A percentile compares a stretch with the other conserved stretches of the same genome.
phyloP scores from a whole-genome alignment of 768 basidiomycete genomes.

The Termitomyces sp. region DNA sequence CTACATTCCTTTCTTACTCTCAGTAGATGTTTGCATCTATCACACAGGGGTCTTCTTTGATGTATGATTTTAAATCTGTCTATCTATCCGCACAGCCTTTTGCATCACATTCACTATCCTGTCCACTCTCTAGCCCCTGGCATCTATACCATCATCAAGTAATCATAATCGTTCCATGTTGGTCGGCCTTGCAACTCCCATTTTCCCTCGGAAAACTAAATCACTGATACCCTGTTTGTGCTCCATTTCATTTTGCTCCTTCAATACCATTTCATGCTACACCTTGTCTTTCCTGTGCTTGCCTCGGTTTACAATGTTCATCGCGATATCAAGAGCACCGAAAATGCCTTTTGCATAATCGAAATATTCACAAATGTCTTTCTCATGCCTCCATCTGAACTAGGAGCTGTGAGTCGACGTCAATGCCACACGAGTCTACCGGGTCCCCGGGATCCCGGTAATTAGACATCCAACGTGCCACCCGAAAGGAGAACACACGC shows the following conservation, averaged over 20 bases:
- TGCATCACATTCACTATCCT: slow-evolving; percentile 8
- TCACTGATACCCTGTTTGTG: not conserved
- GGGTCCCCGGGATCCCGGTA: not conserved
- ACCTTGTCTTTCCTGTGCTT: not conserved
- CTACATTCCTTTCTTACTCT: slow-evolving; percentile 11
- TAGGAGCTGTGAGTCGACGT: not conserved
- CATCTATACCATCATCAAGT: slow-evolving; percentile 12
- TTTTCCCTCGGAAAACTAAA: slow-evolving; percentile 1
- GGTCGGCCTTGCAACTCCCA: slow-evolving; percentile 1
- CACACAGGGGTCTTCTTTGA: slow-evolving; percentile 7
- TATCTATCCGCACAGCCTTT: slow-evolving; percentile 7
- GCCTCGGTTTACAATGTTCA: not conserved
- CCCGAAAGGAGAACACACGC: slow-evolving; percentile 8
- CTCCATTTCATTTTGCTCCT: not conserved
- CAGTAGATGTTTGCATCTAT: slow-evolving; percentile 11
- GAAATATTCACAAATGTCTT: not conserved
- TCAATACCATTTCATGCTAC: not conserved
- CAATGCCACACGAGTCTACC: not conserved
- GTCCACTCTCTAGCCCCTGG: slow-evolving; percentile 1
- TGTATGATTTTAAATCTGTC: slow-evolving; percentile 13
- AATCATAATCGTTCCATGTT: slow-evolving; percentile 13
- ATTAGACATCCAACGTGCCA: not conserved
- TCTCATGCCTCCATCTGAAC: not conserved
- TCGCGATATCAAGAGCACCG: not conserved
- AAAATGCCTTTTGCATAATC: not conserved